These are phyloP conservation scores for Coemansia sp. DNA, from an alignment of 192 early-diverging fungal genomes.

Conservation along the genomic window DNA sequence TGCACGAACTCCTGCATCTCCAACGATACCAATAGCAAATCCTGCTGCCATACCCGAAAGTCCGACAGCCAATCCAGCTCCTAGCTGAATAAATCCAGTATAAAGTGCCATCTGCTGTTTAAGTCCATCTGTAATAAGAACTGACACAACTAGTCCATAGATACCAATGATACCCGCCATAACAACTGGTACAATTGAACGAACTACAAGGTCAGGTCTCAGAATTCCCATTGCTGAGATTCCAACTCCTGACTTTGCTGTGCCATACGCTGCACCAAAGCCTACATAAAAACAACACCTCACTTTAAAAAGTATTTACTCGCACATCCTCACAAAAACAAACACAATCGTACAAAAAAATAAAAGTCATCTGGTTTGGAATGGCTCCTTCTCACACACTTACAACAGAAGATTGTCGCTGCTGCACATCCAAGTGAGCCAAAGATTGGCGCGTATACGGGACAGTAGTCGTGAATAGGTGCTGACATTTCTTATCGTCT, in stretches of 20 bases:
- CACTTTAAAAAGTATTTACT: background rate
- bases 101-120: conserved; percentile 70
- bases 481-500: conserved; percentile 30
- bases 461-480: conserved; percentile 63
- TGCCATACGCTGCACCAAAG: conserved; percentile 90
- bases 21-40: conserved; percentile 88
- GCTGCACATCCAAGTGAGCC: conserved; percentile 88
- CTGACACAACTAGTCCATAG: conserved; percentile 96
- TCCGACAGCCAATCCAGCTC: conserved; percentile 78
- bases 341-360: conserved; percentile 4
- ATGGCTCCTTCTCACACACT: conserved; percentile 34
- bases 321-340: background rate
- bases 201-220: conserved; percentile 86
- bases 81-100: conserved; percentile 78
- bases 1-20: conserved; percentile 83
- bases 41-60: conserved; percentile 84
- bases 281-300: too few relatives aligned
- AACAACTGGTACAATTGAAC: conserved; percentile 88
- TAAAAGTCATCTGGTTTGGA: background rate
- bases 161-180: conserved; percentile 99
- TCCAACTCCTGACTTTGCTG: conserved; percentile 88
- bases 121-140: conserved; percentile 79
- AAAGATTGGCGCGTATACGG: conserved; percentile 94
- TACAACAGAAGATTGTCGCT: conserved; percentile 89
- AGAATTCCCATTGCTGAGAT: conserved; percentile 84